phyloP scores from a whole-genome alignment of 139 green algal species.

The Coelastrella sp. region DNA sequence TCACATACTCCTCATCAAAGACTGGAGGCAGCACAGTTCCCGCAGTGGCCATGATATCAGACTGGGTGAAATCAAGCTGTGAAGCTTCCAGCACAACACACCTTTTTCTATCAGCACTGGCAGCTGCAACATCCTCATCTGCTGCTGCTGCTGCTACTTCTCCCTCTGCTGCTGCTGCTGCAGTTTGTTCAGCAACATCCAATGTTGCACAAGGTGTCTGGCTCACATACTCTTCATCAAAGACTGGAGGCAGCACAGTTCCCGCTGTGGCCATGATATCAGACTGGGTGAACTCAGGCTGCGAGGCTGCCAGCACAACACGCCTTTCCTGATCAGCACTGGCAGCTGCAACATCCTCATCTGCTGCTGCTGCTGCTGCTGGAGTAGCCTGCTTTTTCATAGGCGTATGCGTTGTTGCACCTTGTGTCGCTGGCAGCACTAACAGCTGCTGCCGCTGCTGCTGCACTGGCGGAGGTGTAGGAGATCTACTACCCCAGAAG shows the following conservation, averaged over 20 bases:
- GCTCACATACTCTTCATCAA: not conserved
- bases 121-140: too few species aligned
- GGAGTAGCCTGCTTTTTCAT: too few species aligned
- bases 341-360: too few species aligned
- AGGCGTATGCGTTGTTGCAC: too few species aligned
- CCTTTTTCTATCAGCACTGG: too few species aligned
- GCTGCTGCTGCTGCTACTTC: too few species aligned
- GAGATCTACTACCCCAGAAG: too few species aligned
- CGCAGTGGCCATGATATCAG: not conserved
- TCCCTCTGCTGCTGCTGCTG: not conserved
- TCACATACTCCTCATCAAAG: not conserved
- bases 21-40: not conserved
- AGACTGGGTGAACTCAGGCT: not conserved
- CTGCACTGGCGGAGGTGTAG: too few species aligned
- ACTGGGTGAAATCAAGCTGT: not conserved
- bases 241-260: not conserved
- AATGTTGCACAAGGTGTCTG: not conserved
- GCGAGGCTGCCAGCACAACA: not conserved
- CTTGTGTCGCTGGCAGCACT: too few species aligned
- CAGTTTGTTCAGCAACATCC: not conserved
- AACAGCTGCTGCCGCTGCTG: not conserved
- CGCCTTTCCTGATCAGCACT: too few species aligned
- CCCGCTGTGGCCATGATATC: not conserved
- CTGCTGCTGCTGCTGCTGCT: too few species aligned
- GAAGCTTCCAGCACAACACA: not conserved